These are phyloP conservation scores for Umbelopsis sp. DNA, from an alignment of 192 early-diverging fungal species.

Conservation along the genomic window DNA sequence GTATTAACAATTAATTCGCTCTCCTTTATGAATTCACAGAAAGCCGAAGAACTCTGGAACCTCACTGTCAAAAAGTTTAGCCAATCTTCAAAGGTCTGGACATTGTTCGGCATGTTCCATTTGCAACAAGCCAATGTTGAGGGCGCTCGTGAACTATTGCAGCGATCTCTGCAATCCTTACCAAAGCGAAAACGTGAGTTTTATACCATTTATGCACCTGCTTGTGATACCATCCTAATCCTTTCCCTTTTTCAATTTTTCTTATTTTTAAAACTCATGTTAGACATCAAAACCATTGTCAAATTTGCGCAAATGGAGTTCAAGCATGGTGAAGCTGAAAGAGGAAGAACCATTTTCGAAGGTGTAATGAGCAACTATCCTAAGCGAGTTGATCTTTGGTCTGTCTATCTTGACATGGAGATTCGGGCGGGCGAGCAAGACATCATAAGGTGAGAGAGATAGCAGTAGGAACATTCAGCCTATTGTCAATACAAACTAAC, in stretches of 20 bases:
- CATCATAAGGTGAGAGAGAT: conserved; percentile 55
- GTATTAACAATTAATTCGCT: not conserved
- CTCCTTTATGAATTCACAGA: not conserved
- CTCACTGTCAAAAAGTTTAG: conserved; percentile 85
- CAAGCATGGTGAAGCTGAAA: conserved; percentile 94
- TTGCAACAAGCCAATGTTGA: conserved; percentile 72
- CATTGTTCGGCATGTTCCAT: conserved; percentile 79
- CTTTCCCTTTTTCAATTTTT: conserved; percentile 4
- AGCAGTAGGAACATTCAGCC: not conserved
- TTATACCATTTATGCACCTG: not conserved
- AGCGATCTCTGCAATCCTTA: conserved; percentile 77
- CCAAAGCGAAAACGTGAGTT: conserved; percentile 91
- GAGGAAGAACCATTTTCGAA: conserved; percentile 97
- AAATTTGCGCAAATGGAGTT: conserved; percentile 99
- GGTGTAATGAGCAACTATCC: conserved; percentile 91
- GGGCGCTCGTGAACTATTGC: conserved; percentile 80
- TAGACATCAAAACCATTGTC: conserved; percentile 86
- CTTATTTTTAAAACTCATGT: not conserved
- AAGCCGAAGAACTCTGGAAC: conserved; percentile 43
- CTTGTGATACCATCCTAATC: too few species aligned
- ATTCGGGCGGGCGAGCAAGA: conserved; percentile 70
- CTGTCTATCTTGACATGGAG: conserved; percentile 97
- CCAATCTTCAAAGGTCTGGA: conserved; percentile 91
- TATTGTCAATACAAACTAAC: not conserved
- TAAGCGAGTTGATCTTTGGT: conserved; percentile 95